Percentiles rank a stretch among this genome's conserved stretches.
Conservation (phyloP, 2,329 filamentous ascomycete genomes). For the Talaromyces funiculosus region DNA sequence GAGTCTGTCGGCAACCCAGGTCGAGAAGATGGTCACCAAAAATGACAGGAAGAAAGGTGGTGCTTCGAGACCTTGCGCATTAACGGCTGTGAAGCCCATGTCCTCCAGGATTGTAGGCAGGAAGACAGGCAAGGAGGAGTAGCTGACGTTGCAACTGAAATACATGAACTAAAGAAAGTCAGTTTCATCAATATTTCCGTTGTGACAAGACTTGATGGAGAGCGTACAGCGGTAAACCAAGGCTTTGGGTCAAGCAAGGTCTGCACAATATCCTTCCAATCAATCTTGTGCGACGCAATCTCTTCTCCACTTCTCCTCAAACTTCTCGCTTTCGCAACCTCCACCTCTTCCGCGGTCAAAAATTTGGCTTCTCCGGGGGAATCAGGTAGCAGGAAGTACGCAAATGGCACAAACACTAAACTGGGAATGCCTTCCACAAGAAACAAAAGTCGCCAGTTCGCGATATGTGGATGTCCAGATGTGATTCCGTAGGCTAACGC, state of each 20-base stretch:
- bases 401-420: constrained; percentile 48
- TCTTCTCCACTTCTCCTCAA: constrained; percentile 50
- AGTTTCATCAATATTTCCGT: not conserved
- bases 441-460: constrained; percentile 61
- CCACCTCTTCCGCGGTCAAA: constrained; percentile 53
- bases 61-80: constrained; percentile 66
- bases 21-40: constrained; percentile 55
- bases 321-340: constrained; percentile 51
- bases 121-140: constrained; percentile 60
- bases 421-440: constrained; percentile 61
- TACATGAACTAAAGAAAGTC: constrained; percentile 44
- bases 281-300: constrained; percentile 35
- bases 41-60: constrained; percentile 66
- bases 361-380: constrained; percentile 50
- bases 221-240: constrained; percentile 43
- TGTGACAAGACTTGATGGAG: not conserved
- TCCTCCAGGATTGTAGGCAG: constrained; percentile 57
- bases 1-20: constrained; percentile 60
- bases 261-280: constrained; percentile 44
- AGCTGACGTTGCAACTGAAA: constrained; percentile 60
- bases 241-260: constrained; percentile 43
- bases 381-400: constrained; percentile 53
- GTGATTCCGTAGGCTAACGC: constrained; percentile 62
- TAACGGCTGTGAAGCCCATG: constrained; percentile 63
- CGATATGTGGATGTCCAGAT: constrained; percentile 51